A percentile compares a stretch with the other conserved stretches of the same genome.
Conservation (phyloP, 73 alveolate species). For the Tetrahymena thermophila region DNA sequence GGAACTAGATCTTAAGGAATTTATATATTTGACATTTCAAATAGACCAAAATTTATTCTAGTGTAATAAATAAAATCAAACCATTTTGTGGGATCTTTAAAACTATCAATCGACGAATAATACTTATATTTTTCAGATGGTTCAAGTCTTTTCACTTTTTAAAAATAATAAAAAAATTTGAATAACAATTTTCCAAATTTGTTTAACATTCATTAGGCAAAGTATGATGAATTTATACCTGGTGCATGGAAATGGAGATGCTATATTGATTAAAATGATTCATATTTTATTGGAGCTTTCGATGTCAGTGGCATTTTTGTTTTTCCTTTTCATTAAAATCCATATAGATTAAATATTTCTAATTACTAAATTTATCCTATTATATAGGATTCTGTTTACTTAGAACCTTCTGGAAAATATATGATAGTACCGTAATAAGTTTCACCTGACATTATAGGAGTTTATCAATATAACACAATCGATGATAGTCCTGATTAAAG, state of each 20-base stretch:
- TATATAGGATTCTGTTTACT: neutral
- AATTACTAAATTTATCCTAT: neutral
- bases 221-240: neutral
- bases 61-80: neutral
- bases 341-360: neutral
- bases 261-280: neutral
- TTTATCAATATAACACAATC: neutral
- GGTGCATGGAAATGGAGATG: neutral
- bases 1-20: neutral
- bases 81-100: neutral
- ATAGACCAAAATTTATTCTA: neutral
- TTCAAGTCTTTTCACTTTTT: neutral
- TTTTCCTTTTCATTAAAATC: neutral
- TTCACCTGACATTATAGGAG: neutral
- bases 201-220: neutral
- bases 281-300: neutral
- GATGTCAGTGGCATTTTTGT: neutral
- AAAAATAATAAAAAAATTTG: too few species aligned
- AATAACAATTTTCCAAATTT: neutral
- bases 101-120: neutral
- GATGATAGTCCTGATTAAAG: neutral
- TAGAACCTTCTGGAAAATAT: neutral
- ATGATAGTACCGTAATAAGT: neutral
- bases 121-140: neutral
- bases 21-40: neutral